Percentiles rank a stretch among this genome's conserved stretches.
These are phyloP conservation scores for Guadua angustifolia DNA, from an alignment of 176 grass and related monocot genomes.

Conservation along the genomic window DNA sequence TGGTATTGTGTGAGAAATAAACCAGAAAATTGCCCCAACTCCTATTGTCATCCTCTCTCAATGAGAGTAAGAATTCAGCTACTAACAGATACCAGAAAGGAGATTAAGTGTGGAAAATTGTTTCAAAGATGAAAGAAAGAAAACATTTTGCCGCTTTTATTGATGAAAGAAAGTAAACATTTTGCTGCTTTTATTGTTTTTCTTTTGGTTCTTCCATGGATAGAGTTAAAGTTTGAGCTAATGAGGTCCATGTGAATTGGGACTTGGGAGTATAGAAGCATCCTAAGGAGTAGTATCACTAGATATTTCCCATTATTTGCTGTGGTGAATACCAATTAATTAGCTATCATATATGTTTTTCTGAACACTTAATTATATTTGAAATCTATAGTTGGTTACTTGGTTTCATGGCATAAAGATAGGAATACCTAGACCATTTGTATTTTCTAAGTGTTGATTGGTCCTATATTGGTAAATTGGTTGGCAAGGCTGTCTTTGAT, in stretches of 20 bases:
- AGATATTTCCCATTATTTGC: background rate
- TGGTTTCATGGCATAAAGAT: background rate
- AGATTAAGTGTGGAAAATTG: background rate
- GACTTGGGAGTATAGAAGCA: background rate
- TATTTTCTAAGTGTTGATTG: background rate
- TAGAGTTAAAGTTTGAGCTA: background rate
- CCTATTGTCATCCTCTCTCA: no score
- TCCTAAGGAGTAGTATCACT: background rate
- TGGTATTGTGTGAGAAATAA: no score
- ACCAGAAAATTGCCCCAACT: no score
- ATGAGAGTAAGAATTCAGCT: no score
- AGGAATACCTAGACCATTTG: background rate
- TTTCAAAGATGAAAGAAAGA: background rate
- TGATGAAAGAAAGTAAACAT: background rate
- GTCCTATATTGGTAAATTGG: background rate
- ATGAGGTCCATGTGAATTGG: background rate
- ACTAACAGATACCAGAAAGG: background rate
- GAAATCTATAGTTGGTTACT: constrained; percentile 2
- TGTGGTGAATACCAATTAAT: background rate
- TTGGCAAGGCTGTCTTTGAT: constrained; percentile 12
- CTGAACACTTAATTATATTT: background rate
- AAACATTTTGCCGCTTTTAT: background rate
- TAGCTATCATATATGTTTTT: background rate
- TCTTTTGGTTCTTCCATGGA: background rate
- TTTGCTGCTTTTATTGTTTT: background rate